These are phyloP conservation scores for Hypoxylon rickii DNA, from an alignment of 495 filamentous ascomycete genomes.

Conservation along the genomic window DNA sequence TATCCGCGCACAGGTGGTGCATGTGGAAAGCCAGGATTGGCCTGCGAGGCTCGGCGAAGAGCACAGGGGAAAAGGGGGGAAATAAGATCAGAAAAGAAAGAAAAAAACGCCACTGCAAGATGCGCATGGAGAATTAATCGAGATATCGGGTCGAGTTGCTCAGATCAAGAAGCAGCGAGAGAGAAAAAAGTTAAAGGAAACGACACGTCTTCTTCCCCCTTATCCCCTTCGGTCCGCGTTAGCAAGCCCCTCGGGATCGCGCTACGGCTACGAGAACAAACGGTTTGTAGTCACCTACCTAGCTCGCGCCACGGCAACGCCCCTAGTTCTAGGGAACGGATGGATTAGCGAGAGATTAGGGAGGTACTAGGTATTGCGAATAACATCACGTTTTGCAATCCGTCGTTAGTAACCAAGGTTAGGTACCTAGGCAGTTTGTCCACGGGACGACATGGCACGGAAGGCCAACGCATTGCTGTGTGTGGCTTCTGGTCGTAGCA, in stretches of 20 bases:
- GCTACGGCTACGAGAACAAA: no score
- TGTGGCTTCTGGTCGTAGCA: conserved; percentile 7
- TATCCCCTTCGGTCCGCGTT: neutral
- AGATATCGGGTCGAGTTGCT: conserved; percentile 38
- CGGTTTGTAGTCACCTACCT: no score
- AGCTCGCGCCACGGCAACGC: no score
- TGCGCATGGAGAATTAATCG: conserved; percentile 36
- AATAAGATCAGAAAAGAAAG: conserved; percentile 13
- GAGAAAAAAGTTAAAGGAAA: conserved; percentile 40
- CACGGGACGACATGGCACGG: neutral
- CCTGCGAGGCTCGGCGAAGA: conserved; percentile 29
- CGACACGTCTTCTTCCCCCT: conserved; percentile 30
- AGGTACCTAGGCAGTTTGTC: no score
- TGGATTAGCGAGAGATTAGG: no score
- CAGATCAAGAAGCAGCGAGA: conserved; percentile 23
- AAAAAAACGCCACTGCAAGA: conserved; percentile 28
- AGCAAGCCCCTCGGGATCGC: no score
- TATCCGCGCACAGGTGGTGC: conserved; percentile 29
- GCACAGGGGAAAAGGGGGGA: conserved; percentile 3
- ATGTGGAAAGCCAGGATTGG: conserved; percentile 35
- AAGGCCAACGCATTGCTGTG: neutral
- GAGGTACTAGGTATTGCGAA: neutral
- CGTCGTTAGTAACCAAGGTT: no score
- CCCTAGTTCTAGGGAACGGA: no score
- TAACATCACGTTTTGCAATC: neutral